Percentiles rank a stretch among this genome's conserved stretches.
Evolutionary conservation across 1,139 yeast species (phyloP).

Genomic region (Geotrichum klebahnii): DNA sequence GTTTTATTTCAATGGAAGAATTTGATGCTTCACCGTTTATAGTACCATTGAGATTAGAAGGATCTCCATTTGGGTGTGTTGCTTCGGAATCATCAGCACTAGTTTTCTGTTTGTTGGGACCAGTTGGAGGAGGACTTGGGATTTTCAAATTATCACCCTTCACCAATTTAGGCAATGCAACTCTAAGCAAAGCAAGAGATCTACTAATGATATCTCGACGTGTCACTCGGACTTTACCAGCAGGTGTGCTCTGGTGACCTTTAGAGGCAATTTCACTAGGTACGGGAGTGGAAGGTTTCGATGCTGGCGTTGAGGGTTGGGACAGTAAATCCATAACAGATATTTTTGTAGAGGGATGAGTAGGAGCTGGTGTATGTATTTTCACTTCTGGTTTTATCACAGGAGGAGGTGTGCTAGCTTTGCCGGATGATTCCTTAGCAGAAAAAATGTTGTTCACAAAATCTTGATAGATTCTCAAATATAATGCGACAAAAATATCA

Average conservation of each 20-base stretch:
- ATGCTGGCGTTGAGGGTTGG: constrained; percentile 20
- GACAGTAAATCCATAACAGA: constrained; percentile 28
- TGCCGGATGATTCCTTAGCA: constrained; percentile 1
- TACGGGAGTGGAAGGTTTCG: constrained; percentile 21
- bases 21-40: neutral
- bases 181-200: constrained; percentile 38
- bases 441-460: constrained; percentile 17
- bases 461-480: constrained; percentile 46
- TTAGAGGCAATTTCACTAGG: constrained; percentile 11
- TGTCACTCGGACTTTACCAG: constrained; percentile 33
- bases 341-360: constrained; percentile 23
- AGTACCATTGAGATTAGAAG: neutral
- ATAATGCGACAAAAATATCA: constrained; percentile 65
- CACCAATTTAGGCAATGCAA: constrained; percentile 27
- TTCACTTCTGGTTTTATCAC: constrained; percentile 3
- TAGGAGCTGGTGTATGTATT: constrained; percentile 11
- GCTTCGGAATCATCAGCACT: neutral
- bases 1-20: neutral
- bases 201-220: constrained; percentile 41
- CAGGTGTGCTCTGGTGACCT: constrained; percentile 15
- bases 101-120: neutral
- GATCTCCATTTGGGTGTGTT: neutral
- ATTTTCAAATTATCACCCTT: constrained; percentile 15
- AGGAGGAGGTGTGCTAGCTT: neutral
- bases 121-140: neutral